Evolutionary conservation across 208 protist genomes (phyloP).

Genomic region (Trypanosoma avium): DNA sequence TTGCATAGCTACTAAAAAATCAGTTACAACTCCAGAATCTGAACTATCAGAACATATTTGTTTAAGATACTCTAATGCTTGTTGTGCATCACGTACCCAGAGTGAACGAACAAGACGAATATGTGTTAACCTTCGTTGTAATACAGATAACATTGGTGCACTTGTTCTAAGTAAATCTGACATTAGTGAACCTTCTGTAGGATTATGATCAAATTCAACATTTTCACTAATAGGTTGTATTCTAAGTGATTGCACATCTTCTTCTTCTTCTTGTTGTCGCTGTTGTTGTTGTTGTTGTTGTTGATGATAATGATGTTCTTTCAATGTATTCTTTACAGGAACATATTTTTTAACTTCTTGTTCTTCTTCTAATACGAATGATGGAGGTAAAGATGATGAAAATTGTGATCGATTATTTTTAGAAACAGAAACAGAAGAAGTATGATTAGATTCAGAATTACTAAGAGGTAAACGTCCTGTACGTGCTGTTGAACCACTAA

Average conservation of each 20-base stretch:
- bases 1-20: conserved; percentile 74
- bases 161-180: conserved; percentile 35
- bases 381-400: background rate
- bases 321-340: background rate
- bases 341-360: too few relatives aligned
- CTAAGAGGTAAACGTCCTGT: conserved; percentile 44
- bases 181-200: conserved; percentile 5
- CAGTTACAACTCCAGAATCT: conserved; percentile 60
- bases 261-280: background rate
- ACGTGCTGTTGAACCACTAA: conserved; percentile 37
- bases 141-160: conserved; percentile 26
- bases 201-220: too few relatives aligned
- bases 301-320: background rate
- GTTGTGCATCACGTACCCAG: conserved; percentile 52
- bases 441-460: background rate
- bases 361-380: too few relatives aligned
- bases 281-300: background rate
- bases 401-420: background rate
- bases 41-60: conserved; percentile 41
- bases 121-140: conserved; percentile 55
- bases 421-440: background rate
- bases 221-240: too few relatives aligned
- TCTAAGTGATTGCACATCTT: too few relatives aligned
- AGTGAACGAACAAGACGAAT: conserved; percentile 47
- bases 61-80: conserved; percentile 54